phyloP scores from a whole-genome alignment of 208 protist species.

The Naegleria fowleri region DNA sequence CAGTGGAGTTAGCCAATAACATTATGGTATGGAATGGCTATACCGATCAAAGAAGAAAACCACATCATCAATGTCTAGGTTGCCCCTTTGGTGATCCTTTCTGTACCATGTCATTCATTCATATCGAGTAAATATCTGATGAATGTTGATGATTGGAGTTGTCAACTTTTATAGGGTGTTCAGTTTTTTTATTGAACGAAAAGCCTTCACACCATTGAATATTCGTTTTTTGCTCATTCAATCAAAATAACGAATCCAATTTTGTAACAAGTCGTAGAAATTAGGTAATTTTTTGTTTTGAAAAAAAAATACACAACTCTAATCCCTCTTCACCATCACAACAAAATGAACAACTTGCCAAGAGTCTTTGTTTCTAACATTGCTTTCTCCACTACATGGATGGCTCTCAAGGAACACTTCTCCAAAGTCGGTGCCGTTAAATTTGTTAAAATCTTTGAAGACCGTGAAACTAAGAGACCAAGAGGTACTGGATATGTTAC shows the following conservation, averaged over 20 bases:
- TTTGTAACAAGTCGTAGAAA: background rate
- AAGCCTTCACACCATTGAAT: background rate
- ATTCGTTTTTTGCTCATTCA: background rate
- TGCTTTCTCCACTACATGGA: background rate
- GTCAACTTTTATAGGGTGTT: too few species aligned
- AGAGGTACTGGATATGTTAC: constrained; percentile 7
- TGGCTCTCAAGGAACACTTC: background rate
- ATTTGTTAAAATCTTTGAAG: background rate
- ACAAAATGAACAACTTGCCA: background rate
- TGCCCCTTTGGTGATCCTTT: background rate
- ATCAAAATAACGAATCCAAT: background rate
- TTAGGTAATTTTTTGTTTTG: too few species aligned
- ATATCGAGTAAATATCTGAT: background rate
- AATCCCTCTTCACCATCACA: background rate
- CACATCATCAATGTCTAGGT: background rate
- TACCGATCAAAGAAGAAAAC: background rate
- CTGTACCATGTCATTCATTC: background rate
- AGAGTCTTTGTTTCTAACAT: background rate
- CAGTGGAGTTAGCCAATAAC: background rate
- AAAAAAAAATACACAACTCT: background rate
- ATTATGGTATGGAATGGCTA: background rate
- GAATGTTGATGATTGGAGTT: background rate
- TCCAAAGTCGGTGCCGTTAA: background rate
- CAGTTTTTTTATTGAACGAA: background rate
- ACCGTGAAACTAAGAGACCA: background rate